Evolutionary conservation across 2,329 filamentous ascomycete species (phyloP).

Genomic region (Zymoseptoria crescenta): DNA sequence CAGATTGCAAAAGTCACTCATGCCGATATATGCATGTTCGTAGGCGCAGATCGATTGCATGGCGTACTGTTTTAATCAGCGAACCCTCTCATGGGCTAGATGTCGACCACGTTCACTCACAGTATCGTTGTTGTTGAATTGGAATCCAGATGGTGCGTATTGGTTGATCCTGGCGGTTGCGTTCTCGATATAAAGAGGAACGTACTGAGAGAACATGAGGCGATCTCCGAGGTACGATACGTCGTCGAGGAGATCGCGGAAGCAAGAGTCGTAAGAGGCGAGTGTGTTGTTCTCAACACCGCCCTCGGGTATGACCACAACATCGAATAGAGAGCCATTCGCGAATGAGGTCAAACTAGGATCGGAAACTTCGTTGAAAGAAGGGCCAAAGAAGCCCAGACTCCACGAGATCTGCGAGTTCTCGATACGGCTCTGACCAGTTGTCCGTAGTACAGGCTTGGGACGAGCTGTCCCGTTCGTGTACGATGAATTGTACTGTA

Average conservation of each 20-base stretch:
- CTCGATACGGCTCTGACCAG: conserved; percentile 46
- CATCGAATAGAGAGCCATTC: conserved; percentile 35
- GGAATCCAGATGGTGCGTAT: conserved; percentile 43
- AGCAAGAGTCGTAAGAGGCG: conserved; percentile 46
- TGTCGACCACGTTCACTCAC: background rate
- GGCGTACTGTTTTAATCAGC: conserved; percentile 28
- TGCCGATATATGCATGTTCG: conserved; percentile 44
- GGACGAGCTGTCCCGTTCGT: conserved; percentile 40
- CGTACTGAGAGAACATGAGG: conserved; percentile 38
- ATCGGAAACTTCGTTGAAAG: conserved; percentile 33
- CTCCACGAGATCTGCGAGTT: conserved; percentile 49
- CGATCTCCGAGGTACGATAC: conserved; percentile 35
- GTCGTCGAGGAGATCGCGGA: conserved; percentile 32
- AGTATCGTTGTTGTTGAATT: conserved; percentile 38
- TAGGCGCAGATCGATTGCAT: conserved; percentile 48
- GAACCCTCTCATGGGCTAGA: background rate
- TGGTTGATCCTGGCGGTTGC: conserved; percentile 41
- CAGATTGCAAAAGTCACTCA: conserved; percentile 45
- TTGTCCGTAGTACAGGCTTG: conserved; percentile 47
- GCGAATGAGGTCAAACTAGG: conserved; percentile 35
- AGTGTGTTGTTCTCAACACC: conserved; percentile 47
- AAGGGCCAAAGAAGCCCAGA: conserved; percentile 46
- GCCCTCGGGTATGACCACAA: conserved; percentile 46
- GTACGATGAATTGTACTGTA: conserved; percentile 44
- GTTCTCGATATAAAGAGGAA: conserved; percentile 38